These are phyloP conservation scores for Bipolaris oryzae DNA, from an alignment of 2,329 filamentous ascomycete genomes.

Conservation along the genomic window DNA sequence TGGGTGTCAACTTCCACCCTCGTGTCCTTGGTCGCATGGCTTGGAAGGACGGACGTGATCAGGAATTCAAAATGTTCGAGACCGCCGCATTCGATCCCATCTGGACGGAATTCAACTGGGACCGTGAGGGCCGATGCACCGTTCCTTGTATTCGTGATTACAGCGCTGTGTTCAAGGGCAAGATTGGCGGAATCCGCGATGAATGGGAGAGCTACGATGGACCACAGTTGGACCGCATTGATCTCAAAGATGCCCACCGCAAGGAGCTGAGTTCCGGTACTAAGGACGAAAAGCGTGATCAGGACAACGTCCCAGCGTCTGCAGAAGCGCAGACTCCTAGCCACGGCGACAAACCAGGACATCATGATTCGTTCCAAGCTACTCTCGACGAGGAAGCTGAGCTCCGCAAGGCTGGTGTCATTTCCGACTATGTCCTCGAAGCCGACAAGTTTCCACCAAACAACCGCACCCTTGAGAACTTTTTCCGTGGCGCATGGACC, in stretches of 20 bases:
- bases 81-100: conserved; percentile 63
- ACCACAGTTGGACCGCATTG: conserved; percentile 47
- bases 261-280: conserved; percentile 33
- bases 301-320: conserved; percentile 36
- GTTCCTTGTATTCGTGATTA: conserved; percentile 63
- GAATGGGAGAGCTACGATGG: conserved; percentile 62
- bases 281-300: conserved; percentile 18
- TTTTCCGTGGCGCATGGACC: conserved; percentile 63
- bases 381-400: conserved; percentile 50
- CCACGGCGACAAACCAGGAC: conserved; percentile 27
- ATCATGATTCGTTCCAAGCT: conserved; percentile 47
- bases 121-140: conserved; percentile 58
- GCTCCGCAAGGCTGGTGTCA: conserved; percentile 49
- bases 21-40: conserved; percentile 62
- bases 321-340: conserved; percentile 34
- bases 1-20: conserved; percentile 65
- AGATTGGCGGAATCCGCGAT: conserved; percentile 52
- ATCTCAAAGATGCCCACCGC: conserved; percentile 33
- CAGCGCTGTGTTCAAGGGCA: conserved; percentile 59
- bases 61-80: conserved; percentile 63
- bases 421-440: conserved; percentile 54
- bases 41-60: conserved; percentile 61
- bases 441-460: conserved; percentile 62
- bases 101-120: conserved; percentile 64
- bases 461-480: conserved; percentile 62